Percentiles rank a stretch among this genome's conserved stretches.
These are phyloP conservation scores for Asterophora parasitica DNA, from an alignment of 768 basidiomycete species.

Conservation along the genomic window DNA sequence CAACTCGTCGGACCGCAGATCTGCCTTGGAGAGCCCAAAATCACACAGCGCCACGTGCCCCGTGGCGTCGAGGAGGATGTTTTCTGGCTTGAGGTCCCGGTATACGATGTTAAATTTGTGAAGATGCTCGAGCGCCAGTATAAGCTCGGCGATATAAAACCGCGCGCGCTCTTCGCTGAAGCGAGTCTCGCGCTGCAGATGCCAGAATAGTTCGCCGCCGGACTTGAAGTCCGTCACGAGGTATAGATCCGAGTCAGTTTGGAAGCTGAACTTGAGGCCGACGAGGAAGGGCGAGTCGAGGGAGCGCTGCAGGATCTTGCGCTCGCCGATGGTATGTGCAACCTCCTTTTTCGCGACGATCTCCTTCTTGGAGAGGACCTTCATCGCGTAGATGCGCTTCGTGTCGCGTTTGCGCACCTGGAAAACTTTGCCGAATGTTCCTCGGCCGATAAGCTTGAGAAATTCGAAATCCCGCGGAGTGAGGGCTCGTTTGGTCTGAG, in stretches of 20 bases:
- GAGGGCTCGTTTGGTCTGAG: conserved; percentile 75
- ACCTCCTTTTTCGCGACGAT: conserved; percentile 99
- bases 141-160: conserved; percentile 95
- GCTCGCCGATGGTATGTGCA: conserved; percentile 98
- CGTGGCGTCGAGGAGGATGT: conserved; percentile 96
- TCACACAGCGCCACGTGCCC: conserved; percentile 98
- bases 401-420: conserved; percentile 98
- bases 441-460: conserved; percentile 96
- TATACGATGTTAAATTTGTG: conserved; percentile 97
- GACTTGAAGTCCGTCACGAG: conserved; percentile 98
- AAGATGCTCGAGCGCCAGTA: conserved; percentile 91
- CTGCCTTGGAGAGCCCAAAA: conserved; percentile 96
- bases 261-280: conserved; percentile 97
- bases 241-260: conserved; percentile 92
- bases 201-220: conserved; percentile 98
- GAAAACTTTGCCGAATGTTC: conserved; percentile 97
- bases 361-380: conserved; percentile 97
- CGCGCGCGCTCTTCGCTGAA: conserved; percentile 91
- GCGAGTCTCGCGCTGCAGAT: conserved; percentile 91
- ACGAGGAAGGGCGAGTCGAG: conserved; percentile 95
- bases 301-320: conserved; percentile 94
- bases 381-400: conserved; percentile 99
- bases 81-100: conserved; percentile 97
- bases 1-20: conserved; percentile 86
- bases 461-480: conserved; percentile 98